Base-by-base conservation (phyloP, 257 asterid species). In the Primulina eburnea region DNA sequence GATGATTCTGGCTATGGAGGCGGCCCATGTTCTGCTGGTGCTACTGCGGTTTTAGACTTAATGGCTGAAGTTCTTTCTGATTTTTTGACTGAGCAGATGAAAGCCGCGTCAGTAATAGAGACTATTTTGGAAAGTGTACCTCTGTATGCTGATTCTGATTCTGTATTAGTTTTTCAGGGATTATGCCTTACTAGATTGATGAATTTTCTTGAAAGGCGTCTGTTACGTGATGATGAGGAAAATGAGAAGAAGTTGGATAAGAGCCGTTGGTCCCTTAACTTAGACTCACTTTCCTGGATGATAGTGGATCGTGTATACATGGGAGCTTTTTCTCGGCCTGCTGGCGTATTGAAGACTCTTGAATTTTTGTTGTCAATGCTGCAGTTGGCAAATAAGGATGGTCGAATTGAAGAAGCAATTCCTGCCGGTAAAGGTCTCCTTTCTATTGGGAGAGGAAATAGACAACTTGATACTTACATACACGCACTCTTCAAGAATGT, bases 1-100 rank as follows among this genome's bases (percentile, higher is more conserved):
- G 99, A 94, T 76, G 95, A 94, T 75, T 86, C 88, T 82, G 97
- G 99, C 64, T 91, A 91, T 80, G 97, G 99, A 68, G 97, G 99
- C n/a, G 99, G 99, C 21, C 98, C 99, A 9, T 94, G 99, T 71
- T 91, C 99, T 73, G 96, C 98, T 74, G 97, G 90, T 64, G 98
- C 99, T 68, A 80, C 95, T 76, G 97, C 98, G 71, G 82, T 94
- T 81, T 77, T 91, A 53, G 99, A 94, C 79, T 89, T 94, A 72
- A 72, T 94, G 81, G 96, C 99, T 7, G 97, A 89, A 88, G 96
- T 94, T 80, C 81, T 94, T 33, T 88, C 98, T 60, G 97, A 84
- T 78, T 78, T 91, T 68, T 80, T 84, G 58, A 85, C 96, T 20
- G 99, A 94, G 82, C 99, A 91, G 76, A 82, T 87, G 78, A 94